Evolutionary conservation across 345 rosid genomes (phyloP).

Genomic region (Toxicodendron radicans): DNA sequence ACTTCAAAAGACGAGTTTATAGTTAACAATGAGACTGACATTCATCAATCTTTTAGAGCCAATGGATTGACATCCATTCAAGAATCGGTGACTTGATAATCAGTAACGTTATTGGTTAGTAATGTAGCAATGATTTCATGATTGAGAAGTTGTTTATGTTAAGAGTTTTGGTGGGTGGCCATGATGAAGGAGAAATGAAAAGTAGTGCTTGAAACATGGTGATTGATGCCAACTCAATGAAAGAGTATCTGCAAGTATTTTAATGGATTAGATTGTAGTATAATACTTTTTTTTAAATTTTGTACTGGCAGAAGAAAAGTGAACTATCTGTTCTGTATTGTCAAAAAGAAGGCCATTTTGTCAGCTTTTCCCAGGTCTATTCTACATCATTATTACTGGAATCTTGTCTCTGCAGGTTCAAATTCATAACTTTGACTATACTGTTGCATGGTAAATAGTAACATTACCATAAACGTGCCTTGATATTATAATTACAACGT

Average conservation of each 20-base stretch:
- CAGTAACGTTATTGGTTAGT: no score
- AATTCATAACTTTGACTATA: no score
- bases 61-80: no score
- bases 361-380: not conserved
- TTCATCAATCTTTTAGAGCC: no score
- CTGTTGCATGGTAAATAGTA: no score
- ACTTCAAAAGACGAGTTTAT: not conserved
- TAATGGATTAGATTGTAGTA: no score
- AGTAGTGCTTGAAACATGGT: not conserved
- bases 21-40: no score
- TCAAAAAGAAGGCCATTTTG: not conserved
- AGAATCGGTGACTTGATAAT: no score
- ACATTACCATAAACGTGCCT: no score
- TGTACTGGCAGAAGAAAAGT: not conserved
- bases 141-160: not conserved
- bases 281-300: not conserved
- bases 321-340: not conserved
- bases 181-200: not conserved
- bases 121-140: no score
- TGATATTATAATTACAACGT: no score
- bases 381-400: not conserved
- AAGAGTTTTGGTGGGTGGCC: not conserved
- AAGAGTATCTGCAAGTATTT: not conserved
- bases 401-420: no score
- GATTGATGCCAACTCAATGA: not conserved